Base-by-base conservation (phyloP, 2,329 filamentous ascomycete species). In the Fusarium domesticum region DNA sequence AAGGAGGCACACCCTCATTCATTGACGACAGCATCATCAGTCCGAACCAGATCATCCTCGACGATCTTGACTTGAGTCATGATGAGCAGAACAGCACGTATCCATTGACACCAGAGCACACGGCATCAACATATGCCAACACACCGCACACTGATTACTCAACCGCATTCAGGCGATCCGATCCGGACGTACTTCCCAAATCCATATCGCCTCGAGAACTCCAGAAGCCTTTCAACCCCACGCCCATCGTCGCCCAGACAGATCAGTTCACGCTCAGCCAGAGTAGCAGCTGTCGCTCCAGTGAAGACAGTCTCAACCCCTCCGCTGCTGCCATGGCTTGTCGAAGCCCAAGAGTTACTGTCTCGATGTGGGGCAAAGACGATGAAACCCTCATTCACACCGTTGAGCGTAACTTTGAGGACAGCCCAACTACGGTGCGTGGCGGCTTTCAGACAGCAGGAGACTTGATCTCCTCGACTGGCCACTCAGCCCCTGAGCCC, bases 351-450 rank as follows among this genome's bases (percentile, higher is more conserved):
- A 71, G 71, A 19, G 75, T 82, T 16, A 79, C 73, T 6, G 75
- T 81, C 37, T 81, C 78, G 1, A 65, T 77, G 50, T 81, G 75
- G 74, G 76, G 72, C 35, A 70, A 68, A 48, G 75, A 70, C 42
- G 68, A 63, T 33, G 59, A 58, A 28, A 60, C 57, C 17, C 62
- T 64, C 1, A 56, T 69, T 11, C 70, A 69, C 38, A 62, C 68
- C 6, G 51, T 70, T 28, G 72, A 74, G 47, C 68, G 68, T 12
- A 58, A 63, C 6, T 68, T 75, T 25, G 62, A 65, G 39, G 65
- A 70, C 37, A 65, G 59, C 39, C 60, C 67, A 19, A 61, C 58
- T 32, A 67, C 66, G 4, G 56, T 67, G 18, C 65, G 65, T 7
- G 61, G 64, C 39, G 65, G 58, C 31, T 59, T 67, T 35, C 63